These are phyloP conservation scores for Stephanocyclus meneghinianus DNA, from an alignment of 352 stramenopile genomes.

Conservation along the genomic window DNA sequence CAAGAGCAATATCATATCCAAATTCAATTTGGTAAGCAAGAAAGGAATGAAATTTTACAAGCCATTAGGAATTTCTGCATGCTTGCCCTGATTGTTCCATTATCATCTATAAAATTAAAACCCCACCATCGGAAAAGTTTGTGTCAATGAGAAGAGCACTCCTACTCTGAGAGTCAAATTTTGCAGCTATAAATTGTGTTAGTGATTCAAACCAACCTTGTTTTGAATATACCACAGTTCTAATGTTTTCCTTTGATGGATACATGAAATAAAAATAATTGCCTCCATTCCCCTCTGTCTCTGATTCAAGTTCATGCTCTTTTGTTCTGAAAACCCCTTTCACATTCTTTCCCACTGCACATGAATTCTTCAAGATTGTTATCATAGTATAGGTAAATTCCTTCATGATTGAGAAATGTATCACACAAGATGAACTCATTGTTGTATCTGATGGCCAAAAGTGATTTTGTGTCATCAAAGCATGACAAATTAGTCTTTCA, in stretches of 20 bases:
- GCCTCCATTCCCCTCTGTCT: no score
- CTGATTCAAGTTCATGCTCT: no score
- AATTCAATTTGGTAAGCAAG: constrained; percentile 32
- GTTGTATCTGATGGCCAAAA: neutral
- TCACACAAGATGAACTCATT: neutral
- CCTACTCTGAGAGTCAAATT: constrained; percentile 20
- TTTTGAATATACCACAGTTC: neutral
- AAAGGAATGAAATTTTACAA: constrained; percentile 18
- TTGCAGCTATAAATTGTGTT: constrained; percentile 4
- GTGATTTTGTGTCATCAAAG: constrained; percentile 17
- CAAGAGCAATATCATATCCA: constrained; percentile 38
- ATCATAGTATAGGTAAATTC: constrained; percentile 10
- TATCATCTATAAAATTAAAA: constrained; percentile 26
- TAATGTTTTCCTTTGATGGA: neutral
- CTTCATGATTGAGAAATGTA: neutral
- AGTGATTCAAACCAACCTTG: constrained; percentile 16
- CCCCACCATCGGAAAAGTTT: constrained; percentile 13
- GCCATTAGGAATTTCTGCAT: constrained; percentile 3
- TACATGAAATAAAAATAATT: neutral
- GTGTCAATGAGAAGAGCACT: neutral
- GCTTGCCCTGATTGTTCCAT: constrained; percentile 4
- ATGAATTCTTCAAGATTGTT: neutral
- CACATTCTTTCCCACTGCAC: neutral
- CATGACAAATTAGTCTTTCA: constrained; percentile 24
- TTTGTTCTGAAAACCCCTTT: no score